Percentiles rank a stretch among this genome's conserved stretches.
These are phyloP conservation scores for Podaxis mareebaensis DNA, from an alignment of 768 basidiomycete genomes.

Conservation along the genomic window DNA sequence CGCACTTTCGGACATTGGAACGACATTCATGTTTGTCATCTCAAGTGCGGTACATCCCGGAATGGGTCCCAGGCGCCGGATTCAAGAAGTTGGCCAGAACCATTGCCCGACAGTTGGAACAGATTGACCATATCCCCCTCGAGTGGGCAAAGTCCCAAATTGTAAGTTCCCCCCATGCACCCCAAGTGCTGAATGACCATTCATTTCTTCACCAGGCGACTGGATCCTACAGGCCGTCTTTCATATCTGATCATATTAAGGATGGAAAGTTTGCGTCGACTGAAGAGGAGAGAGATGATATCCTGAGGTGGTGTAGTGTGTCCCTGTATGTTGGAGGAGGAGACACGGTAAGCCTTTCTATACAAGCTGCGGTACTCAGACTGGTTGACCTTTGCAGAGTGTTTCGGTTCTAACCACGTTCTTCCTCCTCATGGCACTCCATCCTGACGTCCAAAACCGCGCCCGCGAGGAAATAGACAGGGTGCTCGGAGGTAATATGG, in stretches of 20 bases:
- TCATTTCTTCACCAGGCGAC: constrained; percentile 19
- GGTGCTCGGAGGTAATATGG: constrained; percentile 33
- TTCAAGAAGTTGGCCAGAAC: constrained; percentile 35
- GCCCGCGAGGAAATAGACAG: constrained; percentile 42
- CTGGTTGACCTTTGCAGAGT: constrained; percentile 25
- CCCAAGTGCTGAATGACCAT: not conserved
- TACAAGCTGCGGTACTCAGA: not conserved
- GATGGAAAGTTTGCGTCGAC: constrained; percentile 23
- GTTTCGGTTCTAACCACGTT: constrained; percentile 36
- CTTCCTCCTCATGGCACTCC: constrained; percentile 35
- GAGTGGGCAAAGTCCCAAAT: constrained; percentile 34
- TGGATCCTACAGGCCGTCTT: constrained; percentile 30
- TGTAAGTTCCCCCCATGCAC: constrained; percentile 18
- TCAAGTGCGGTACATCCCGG: constrained; percentile 38
- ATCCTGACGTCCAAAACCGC: constrained; percentile 38
- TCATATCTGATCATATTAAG: constrained; percentile 33
- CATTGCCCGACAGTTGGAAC: constrained; percentile 20
- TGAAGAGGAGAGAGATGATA: constrained; percentile 26
- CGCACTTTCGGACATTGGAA: not conserved
- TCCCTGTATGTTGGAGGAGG: constrained; percentile 37
- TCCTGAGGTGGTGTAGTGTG: constrained; percentile 30
- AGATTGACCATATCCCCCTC: constrained; percentile 28
- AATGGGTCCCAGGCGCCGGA: constrained; percentile 43
- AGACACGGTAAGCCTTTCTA: constrained; percentile 34
- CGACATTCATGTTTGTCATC: not conserved